A percentile compares a stretch with the other conserved stretches of the same genome.
phyloP scores from a whole-genome alignment of 192 early-diverging fungal species.

The Dimargaris xerosporica region DNA sequence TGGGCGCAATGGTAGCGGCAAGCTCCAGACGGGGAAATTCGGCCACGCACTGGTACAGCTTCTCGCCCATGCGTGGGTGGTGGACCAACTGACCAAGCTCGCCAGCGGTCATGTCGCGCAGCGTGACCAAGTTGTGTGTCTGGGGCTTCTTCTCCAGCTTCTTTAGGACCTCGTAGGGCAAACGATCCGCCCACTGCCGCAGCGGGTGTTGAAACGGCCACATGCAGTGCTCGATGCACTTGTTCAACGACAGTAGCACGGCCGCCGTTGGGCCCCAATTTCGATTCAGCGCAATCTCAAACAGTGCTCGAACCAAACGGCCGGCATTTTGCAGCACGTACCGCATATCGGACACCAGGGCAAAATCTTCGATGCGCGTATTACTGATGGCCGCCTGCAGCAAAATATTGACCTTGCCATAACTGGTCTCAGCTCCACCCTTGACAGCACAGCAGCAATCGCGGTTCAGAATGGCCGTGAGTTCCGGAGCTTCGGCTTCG shows the following conservation, averaged over 20 bases:
- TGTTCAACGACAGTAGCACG: conserved; percentile 68
- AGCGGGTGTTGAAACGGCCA: conserved; percentile 88
- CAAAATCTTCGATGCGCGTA: conserved; percentile 74
- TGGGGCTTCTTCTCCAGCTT: conserved; percentile 51
- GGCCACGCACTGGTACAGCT: conserved; percentile 53
- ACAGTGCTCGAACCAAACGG: conserved; percentile 85
- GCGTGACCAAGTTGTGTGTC: conserved; percentile 34
- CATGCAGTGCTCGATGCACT: conserved; percentile 74
- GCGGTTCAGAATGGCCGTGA: conserved; percentile 46
- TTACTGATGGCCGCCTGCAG: conserved; percentile 78
- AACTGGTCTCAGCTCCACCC: conserved; percentile 62
- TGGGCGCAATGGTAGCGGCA: conserved; percentile 70
- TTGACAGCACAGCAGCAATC: conserved; percentile 77
- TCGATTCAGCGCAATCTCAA: conserved; percentile 84
- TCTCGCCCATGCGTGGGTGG: conserved; percentile 61
- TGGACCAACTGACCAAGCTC: conserved; percentile 83
- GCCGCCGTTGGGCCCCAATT: conserved; percentile 74
- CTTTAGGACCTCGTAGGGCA: conserved; percentile 53
- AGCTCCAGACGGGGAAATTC: conserved; percentile 78
- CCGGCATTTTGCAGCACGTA: conserved; percentile 92
- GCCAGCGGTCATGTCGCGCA: conserved; percentile 68
- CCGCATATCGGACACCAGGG: conserved; percentile 78
- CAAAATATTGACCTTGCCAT: conserved; percentile 89
- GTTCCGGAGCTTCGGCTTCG: conserved; percentile 71
- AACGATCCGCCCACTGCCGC: conserved; percentile 46